Base-by-base conservation (phyloP, 495 filamentous ascomycete genomes). In the Aspergillus saccharolyticus region DNA sequence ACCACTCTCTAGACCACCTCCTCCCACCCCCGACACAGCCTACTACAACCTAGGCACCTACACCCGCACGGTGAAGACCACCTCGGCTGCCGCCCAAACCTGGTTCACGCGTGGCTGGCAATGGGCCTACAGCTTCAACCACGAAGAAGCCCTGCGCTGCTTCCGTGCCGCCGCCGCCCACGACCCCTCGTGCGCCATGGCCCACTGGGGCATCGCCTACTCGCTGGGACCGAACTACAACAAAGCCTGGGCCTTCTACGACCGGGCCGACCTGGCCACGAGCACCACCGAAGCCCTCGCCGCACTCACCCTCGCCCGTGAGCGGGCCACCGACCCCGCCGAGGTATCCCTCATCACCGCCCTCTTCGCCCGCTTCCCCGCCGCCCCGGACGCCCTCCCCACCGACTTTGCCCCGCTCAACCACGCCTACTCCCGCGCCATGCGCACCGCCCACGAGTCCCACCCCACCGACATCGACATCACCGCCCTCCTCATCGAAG, bases 221-320 rank as follows among this genome's bases (percentile, higher is more conserved):
- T 64, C 79, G 12, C 62, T 84, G 1, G 86, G 86, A 3, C 85
- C 86, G 4, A 87, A 88, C 60, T 89, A 89, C 67, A 88, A 89
- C 63, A 85, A 88, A 65, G 80, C 84, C 0, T 89, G 85, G 85
- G 62, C 71, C 1, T 50, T 50, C 14, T 50, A 17, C 47, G 47
- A 50, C 47, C 22, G 12, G 1, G 58, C 68, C 1, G 81, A 86
- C 22, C 60, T 83, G 3, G 60, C 70, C 14, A 39, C 53, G 0
- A 77, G 69, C 4, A 65, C 83, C 21, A 58, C 63, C 10, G 63
- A 70, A 33, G 78, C 80, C 2, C 71, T 74, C 44, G n/a, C 54
- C 1, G 80, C 81, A 0, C 74, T 44, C 22, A 5, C 22, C 14
- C 5, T 1, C 0, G 9, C 47, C 3, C 6, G 7, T 17, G 9